Evolutionary conservation across 2,329 filamentous ascomycete species (phyloP), one percentile per base, ranked within the genome.

Genomic region (Botrytis sinoallii): DNA sequence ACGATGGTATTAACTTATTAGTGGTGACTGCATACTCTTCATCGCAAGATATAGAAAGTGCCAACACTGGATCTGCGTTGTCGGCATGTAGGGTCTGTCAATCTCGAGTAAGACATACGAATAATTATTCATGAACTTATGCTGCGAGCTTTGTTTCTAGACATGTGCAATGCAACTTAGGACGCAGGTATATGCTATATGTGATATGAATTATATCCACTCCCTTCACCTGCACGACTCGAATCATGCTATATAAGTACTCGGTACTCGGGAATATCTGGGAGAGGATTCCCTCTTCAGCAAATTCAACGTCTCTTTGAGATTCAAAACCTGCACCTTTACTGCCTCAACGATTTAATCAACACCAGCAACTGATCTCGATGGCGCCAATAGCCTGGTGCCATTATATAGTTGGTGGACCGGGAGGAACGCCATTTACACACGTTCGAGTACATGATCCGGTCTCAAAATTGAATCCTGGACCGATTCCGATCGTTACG

Each of bases 351-450:
- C 10, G 10, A 22, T 46, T 46, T 4, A 8, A 10, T 46, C 44
- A 46, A 46, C 44, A 3, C 20, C 7, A 46, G 20, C 7, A 46
- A 46, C 44, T 22, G 8, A 46, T 3, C 9, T 46, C 44, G 44
- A 46, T 46, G 20, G 20, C 44, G 7, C 20, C 20, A 46, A 46
- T 8, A 46, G 44, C 44, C 20, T 46, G 44, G 44, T 46, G 44
- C 20, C 0, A 4, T 10, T 4, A 8, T 1, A 7, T 1, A 10
- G 44, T 46, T 3, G 44, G 20, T 20, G 44, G 44, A 0, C 1
- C 6, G 6, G 44, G 44, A 46, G 18, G 18, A 0, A 7, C 2
- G 44, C 44, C 44, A 46, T 46, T 46, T 4, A 3, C 22, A 46
- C 20, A 46, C 8, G 1, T 0, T 20, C 44, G 20, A 46, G 3